phyloP scores from a whole-genome alignment of 2,329 filamentous ascomycete genomes.

The Chaetomiaceae sp. region DNA sequence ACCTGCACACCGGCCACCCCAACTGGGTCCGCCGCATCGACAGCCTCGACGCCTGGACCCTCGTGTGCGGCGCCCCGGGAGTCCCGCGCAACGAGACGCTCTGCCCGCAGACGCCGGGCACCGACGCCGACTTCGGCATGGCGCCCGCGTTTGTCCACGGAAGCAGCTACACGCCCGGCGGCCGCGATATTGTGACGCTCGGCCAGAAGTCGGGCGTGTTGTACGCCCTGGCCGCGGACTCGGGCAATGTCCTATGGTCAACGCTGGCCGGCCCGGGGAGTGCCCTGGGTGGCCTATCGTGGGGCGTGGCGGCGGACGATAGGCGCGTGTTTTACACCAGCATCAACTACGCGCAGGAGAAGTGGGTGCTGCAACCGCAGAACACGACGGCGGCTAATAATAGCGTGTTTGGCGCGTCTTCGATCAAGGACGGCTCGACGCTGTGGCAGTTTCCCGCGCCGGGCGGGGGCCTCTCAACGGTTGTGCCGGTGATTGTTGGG shows the following conservation, averaged over 20 bases:
- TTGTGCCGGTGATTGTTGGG: constrained; percentile 11
- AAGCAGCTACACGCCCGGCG: constrained; percentile 4
- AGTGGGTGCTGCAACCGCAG: background rate
- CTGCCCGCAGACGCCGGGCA: constrained; percentile 15
- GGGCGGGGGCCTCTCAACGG: background rate
- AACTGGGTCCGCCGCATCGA: constrained; percentile 26
- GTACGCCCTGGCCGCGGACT: constrained; percentile 24
- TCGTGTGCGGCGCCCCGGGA: constrained; percentile 15
- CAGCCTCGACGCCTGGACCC: constrained; percentile 22
- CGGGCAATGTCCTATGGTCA: constrained; percentile 17
- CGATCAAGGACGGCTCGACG: background rate
- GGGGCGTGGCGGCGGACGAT: constrained; percentile 30
- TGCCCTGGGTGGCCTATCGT: constrained; percentile 26
- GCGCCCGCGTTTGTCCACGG: constrained; percentile 26
- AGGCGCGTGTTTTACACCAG: constrained; percentile 26
- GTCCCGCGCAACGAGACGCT: constrained; percentile 1
- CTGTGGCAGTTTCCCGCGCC: constrained; percentile 3
- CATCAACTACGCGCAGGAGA: background rate
- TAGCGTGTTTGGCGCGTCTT: constrained; percentile 2
- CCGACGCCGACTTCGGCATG: constrained; percentile 24
- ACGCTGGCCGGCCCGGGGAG: constrained; percentile 20
- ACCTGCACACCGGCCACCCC: constrained; percentile 18
- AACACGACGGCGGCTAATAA: background rate
- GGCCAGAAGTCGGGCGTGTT: constrained; percentile 30
- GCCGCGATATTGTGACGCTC: constrained; percentile 25